phyloP scores from a whole-genome alignment of 352 stramenopile genomes.

The Plasmopara muralis region DNA sequence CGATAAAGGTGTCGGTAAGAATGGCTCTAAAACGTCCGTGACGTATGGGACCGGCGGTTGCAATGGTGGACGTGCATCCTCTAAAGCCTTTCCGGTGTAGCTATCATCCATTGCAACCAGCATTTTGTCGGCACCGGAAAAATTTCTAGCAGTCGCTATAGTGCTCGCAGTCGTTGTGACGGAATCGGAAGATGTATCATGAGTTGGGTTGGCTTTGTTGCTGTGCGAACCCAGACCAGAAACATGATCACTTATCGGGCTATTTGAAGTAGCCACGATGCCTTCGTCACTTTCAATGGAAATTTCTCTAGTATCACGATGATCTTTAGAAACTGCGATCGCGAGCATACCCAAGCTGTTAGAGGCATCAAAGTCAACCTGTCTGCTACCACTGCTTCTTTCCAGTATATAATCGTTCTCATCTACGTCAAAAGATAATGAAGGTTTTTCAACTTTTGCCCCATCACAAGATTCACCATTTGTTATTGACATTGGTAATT shows the following conservation, averaged over 20 bases:
- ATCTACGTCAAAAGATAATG: not conserved
- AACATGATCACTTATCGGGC: not conserved
- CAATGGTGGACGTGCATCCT: slow-evolving; percentile 1
- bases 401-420: not conserved
- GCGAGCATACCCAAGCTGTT: not conserved
- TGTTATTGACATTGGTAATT: not conserved
- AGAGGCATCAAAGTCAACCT: not conserved
- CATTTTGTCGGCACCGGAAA: slow-evolving; percentile 1
- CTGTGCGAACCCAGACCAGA: not conserved
- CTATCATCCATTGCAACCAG: not conserved
- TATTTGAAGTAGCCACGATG: slow-evolving; percentile 1
- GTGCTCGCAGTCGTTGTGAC: not conserved
- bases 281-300: not conserved
- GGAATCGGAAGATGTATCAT: not conserved
- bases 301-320: slow-evolving; percentile 3
- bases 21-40: slow-evolving; percentile 10
- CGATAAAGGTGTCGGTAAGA: slow-evolving; percentile 7
- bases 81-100: not conserved
- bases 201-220: not conserved
- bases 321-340: slow-evolving; percentile 2
- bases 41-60: slow-evolving; percentile 3
- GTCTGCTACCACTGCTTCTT: not conserved
- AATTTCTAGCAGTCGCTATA: not conserved
- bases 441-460: not conserved
- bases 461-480: not conserved